These are phyloP conservation scores for Phytophthora pistaciae DNA, from an alignment of 352 stramenopile species.

Conservation along the genomic window DNA sequence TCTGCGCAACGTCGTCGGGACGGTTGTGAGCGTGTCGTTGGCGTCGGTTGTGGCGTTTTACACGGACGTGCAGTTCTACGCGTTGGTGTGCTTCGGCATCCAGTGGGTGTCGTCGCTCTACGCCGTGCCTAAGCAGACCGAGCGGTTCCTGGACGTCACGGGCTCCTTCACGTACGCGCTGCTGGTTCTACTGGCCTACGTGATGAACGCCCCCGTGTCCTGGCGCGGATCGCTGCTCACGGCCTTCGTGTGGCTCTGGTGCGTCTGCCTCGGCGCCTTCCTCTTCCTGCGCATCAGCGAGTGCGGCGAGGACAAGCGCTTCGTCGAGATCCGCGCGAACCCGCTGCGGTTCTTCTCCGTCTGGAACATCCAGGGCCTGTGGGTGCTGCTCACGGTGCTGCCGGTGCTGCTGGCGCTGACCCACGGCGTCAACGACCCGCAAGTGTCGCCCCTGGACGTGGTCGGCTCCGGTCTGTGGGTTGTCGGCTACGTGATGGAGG, in stretches of 20 bases:
- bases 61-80: conserved; percentile 59
- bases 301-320: conserved; percentile 79
- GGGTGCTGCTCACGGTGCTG: conserved; percentile 81
- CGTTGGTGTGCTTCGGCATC: conserved; percentile 55
- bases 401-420: conserved; percentile 66
- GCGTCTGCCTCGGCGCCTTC: conserved; percentile 78
- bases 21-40: conserved; percentile 47
- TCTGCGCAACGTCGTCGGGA: conserved; percentile 34
- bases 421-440: conserved; percentile 29
- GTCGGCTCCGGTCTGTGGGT: conserved; percentile 58
- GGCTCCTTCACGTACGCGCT: conserved; percentile 76
- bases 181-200: conserved; percentile 43
- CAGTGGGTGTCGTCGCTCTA: conserved; percentile 75
- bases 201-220: conserved; percentile 15
- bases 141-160: conserved; percentile 89
- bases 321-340: conserved; percentile 70
- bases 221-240: conserved; percentile 72
- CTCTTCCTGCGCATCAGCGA: conserved; percentile 79
- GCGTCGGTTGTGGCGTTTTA: conserved; percentile 42
- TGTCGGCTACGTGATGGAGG: conserved; percentile 77
- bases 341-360: conserved; percentile 76
- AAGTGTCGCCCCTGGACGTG: conserved; percentile 50
- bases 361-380: conserved; percentile 88
- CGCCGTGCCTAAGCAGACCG: conserved; percentile 72
- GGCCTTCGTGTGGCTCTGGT: conserved; percentile 82